phyloP scores from a whole-genome alignment of 2,329 filamentous ascomycete genomes.

The Fusarium graminum region DNA sequence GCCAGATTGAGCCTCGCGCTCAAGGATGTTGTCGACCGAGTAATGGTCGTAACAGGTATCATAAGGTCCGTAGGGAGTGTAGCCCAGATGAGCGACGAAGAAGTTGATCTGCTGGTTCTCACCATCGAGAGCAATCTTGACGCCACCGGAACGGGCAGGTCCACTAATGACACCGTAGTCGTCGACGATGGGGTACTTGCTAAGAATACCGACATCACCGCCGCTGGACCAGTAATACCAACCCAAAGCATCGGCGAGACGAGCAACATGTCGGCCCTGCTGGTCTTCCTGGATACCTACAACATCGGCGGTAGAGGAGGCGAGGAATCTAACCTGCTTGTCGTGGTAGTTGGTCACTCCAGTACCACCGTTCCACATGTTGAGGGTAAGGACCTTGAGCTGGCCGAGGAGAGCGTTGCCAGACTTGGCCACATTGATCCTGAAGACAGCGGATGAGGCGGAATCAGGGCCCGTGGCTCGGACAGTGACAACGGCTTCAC shows the following conservation, averaged over 20 bases:
- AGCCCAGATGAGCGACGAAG: constrained; percentile 55
- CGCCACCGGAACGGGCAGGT: constrained; percentile 45
- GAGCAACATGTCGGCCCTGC: constrained; percentile 48
- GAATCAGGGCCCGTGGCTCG: constrained; percentile 48
- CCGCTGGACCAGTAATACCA: constrained; percentile 55
- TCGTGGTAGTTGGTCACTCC: constrained; percentile 54
- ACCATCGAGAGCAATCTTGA: constrained; percentile 54
- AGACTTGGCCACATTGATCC: constrained; percentile 51
- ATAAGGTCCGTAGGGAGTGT: constrained; percentile 59
- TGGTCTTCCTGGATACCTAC: constrained; percentile 56
- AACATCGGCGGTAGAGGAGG: constrained; percentile 52
- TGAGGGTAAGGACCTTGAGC: constrained; percentile 55
- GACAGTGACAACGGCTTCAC: constrained; percentile 46
- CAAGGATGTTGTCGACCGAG: constrained; percentile 51
- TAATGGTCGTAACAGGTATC: constrained; percentile 58
- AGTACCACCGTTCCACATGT: constrained; percentile 58
- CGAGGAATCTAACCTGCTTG: constrained; percentile 57
- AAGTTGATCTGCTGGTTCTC: constrained; percentile 51
- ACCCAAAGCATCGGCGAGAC: constrained; percentile 56
- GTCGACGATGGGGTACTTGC: constrained; percentile 56
- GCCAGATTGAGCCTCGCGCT: constrained; percentile 53
- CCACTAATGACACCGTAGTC: constrained; percentile 46
- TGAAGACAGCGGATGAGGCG: constrained; percentile 48
- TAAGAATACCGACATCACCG: constrained; percentile 53
- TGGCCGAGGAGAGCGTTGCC: constrained; percentile 51